phyloP scores from a whole-genome alignment of 2,329 filamentous ascomycete species.

The Rhinocladiella mackenziei region DNA sequence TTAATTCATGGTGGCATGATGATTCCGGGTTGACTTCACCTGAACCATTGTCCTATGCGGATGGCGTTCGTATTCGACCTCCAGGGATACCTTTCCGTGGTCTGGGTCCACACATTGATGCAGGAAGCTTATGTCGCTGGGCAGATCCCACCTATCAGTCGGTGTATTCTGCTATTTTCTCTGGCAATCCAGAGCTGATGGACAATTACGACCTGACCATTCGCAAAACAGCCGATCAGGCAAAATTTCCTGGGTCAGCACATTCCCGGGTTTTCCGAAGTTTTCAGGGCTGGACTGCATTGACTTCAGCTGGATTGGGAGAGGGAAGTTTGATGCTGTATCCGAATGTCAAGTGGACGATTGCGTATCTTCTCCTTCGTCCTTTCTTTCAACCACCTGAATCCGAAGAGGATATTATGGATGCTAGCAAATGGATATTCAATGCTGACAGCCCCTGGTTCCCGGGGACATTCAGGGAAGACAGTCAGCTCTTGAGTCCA shows the following conservation, averaged over 20 bases:
- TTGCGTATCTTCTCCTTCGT: constrained; percentile 43
- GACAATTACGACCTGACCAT: constrained; percentile 39
- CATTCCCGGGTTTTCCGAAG: constrained; percentile 40
- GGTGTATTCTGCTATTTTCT: constrained; percentile 39
- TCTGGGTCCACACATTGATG: constrained; percentile 45
- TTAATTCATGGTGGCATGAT: constrained; percentile 43
- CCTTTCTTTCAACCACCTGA: constrained; percentile 41
- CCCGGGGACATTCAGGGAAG: constrained; percentile 37
- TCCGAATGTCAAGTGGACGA: constrained; percentile 37
- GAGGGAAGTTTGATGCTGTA: constrained; percentile 42
- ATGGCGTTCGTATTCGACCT: constrained; percentile 40
- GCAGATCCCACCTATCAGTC: constrained; percentile 39
- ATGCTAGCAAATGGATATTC: constrained; percentile 39
- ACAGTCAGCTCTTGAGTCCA: constrained; percentile 45
- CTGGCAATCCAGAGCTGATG: constrained; percentile 37
- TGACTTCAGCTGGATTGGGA: constrained; percentile 35
- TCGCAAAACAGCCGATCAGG: constrained; percentile 32
- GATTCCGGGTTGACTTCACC: constrained; percentile 30
- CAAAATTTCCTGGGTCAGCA: constrained; percentile 36
- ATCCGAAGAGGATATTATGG: constrained; percentile 34
- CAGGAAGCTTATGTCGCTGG: constrained; percentile 44
- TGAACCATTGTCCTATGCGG: constrained; percentile 41
- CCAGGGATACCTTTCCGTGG: constrained; percentile 40
- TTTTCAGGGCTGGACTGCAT: constrained; percentile 45
- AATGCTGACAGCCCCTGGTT: constrained; percentile 36